Conservation (phyloP, 1,139 yeast species). For the Zygosaccharomyces sapae region DNA sequence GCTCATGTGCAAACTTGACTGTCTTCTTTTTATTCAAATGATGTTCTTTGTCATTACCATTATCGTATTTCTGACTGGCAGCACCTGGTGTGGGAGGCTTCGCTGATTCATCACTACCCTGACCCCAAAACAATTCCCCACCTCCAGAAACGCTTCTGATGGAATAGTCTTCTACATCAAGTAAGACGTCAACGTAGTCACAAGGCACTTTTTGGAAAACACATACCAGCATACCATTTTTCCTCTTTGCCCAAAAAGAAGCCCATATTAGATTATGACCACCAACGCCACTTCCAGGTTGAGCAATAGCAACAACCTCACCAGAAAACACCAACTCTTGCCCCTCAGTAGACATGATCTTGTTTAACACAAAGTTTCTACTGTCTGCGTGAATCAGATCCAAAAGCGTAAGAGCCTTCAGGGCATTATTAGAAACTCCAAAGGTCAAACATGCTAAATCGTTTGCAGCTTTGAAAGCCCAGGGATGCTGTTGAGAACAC, state of each 20-base stretch:
- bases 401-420: constrained; percentile 60
- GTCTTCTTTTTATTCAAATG: constrained; percentile 28
- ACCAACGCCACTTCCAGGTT: constrained; percentile 38
- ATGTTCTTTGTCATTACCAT: not conserved
- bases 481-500: constrained; percentile 67
- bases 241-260: constrained; percentile 81
- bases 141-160: constrained; percentile 25
- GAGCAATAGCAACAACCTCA: constrained; percentile 47
- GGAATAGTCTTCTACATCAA: constrained; percentile 33
- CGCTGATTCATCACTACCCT: constrained; percentile 3
- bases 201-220: constrained; percentile 86
- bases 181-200: constrained; percentile 63
- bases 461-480: constrained; percentile 78
- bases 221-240: constrained; percentile 67
- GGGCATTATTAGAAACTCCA: constrained; percentile 67
- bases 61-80: constrained; percentile 1
- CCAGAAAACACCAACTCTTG: constrained; percentile 54
- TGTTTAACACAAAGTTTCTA: constrained; percentile 58
- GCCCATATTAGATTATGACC: constrained; percentile 63
- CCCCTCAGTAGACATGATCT: constrained; percentile 42
- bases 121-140: constrained; percentile 20
- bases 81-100: constrained; percentile 1
- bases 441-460: constrained; percentile 86
- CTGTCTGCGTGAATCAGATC: constrained; percentile 76
- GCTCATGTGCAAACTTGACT: constrained; percentile 34